These are phyloP conservation scores for Durusdinium trenchii DNA, from an alignment of 73 alveolate genomes.

Conservation along the genomic window DNA sequence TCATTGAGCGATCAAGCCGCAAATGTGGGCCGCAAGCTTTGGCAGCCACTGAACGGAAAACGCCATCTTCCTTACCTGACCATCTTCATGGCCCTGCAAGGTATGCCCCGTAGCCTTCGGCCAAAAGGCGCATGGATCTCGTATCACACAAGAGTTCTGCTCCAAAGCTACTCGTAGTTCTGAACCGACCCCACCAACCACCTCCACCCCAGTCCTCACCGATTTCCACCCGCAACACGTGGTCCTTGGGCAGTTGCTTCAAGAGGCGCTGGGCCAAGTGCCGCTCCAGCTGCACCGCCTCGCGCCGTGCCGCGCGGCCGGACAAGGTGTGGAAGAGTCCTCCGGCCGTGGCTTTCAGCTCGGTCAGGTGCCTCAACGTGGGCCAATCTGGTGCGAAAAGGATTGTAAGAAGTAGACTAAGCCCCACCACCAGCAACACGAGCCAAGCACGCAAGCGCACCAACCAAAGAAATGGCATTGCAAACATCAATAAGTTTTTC, in stretches of 20 bases:
- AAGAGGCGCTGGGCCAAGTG: not conserved
- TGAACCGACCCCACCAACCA: not conserved
- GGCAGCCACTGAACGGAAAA: too few relatives aligned
- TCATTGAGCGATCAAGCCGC: too few relatives aligned
- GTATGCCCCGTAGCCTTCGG: slow-evolving; percentile 38
- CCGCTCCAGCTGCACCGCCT: not conserved
- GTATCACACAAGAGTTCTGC: not conserved
- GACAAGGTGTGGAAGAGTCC: not conserved
- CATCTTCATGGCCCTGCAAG: too few relatives aligned
- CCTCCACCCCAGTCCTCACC: not conserved
- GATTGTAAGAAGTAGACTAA: not conserved
- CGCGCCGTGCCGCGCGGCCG: not conserved
- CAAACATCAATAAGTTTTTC: not conserved
- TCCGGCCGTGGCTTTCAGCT: not conserved
- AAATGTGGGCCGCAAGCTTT: too few relatives aligned
- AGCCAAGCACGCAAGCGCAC: slow-evolving; percentile 55
- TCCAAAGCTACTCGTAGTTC: not conserved
- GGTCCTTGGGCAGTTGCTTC: not conserved
- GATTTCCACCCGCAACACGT: slow-evolving; percentile 20
- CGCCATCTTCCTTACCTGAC: too few relatives aligned
- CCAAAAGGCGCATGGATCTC: not conserved
- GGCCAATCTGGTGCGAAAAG: slow-evolving; percentile 13
- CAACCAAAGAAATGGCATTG: slow-evolving; percentile 44
- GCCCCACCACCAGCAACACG: not conserved
- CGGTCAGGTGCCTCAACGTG: not conserved